Percentiles rank a stretch among this genome's conserved stretches.
Conservation (phyloP, 2,329 filamentous ascomycete genomes). For the Tolypocladium cylindrosporum region DNA sequence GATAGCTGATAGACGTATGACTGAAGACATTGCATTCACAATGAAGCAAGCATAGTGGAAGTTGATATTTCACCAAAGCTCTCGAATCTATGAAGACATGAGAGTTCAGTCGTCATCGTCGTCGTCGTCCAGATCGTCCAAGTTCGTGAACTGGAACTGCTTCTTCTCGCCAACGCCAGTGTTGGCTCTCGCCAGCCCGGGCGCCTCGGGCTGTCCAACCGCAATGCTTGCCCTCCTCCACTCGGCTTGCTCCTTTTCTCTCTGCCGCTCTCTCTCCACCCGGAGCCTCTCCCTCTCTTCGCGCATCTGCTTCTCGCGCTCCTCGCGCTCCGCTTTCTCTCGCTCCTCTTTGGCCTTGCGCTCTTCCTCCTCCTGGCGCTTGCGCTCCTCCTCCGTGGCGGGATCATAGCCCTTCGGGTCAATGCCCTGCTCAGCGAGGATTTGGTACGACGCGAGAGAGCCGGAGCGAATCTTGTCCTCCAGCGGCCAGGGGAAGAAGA, state of each 20-base stretch:
- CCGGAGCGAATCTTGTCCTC: conserved; percentile 61
- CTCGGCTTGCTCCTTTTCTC: conserved; percentile 30
- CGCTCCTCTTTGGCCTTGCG: conserved; percentile 34
- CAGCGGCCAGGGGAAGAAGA: conserved; percentile 70
- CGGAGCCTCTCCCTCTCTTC: conserved; percentile 27
- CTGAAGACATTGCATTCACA: not conserved
- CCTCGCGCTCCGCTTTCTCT: conserved; percentile 34
- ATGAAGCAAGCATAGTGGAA: not conserved
- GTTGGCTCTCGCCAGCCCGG: conserved; percentile 13
- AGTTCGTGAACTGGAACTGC: conserved; percentile 46
- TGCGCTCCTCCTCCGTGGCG: conserved; percentile 40
- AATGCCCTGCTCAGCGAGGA: conserved; percentile 49
- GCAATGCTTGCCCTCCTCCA: conserved; percentile 29
- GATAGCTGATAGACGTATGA: not conserved
- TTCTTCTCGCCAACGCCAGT: conserved; percentile 29
- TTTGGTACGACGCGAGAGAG: conserved; percentile 54
- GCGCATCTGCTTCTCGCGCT: conserved; percentile 29
- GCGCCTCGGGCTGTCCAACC: conserved; percentile 12
- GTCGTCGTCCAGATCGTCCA: conserved; percentile 44
- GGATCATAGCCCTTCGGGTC: conserved; percentile 53
- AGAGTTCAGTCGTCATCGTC: conserved; percentile 16
- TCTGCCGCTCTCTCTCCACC: conserved; percentile 31
- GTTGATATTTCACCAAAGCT: not conserved
- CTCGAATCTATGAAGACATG: not conserved
- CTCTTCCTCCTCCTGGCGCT: conserved; percentile 40